These are phyloP conservation scores for Xerocomus amazonicus DNA, from an alignment of 1,284 basidiomycete species.

Conservation along the genomic window DNA sequence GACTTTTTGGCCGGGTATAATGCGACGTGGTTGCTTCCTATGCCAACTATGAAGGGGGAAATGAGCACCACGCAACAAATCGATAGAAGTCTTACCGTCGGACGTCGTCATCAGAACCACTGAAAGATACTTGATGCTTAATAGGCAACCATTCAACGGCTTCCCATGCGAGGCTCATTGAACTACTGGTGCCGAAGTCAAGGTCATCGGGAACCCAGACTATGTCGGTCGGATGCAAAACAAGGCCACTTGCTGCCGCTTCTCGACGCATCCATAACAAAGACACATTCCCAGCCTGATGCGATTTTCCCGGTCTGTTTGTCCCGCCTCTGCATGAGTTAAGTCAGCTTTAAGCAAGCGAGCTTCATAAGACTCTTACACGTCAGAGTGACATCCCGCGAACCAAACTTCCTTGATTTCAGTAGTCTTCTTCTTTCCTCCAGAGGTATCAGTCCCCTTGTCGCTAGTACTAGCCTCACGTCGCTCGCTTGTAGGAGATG, in stretches of 20 bases:
- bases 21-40: constrained; percentile 6
- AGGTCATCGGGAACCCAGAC: constrained; percentile 13
- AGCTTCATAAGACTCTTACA: constrained; percentile 13
- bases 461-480: too few species aligned
- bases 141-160: constrained; percentile 14
- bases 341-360: neutral
- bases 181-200: constrained; percentile 12
- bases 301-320: neutral
- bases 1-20: constrained; percentile 17
- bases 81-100: constrained; percentile 9
- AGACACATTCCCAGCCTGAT: constrained; percentile 14
- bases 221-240: constrained; percentile 9
- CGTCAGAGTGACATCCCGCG: constrained; percentile 24
- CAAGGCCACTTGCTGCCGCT: constrained; percentile 9
- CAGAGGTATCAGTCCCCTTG: too few species aligned
- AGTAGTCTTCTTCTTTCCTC: neutral
- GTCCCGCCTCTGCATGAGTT: constrained; percentile 8
- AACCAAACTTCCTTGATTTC: constrained; percentile 27
- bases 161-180: constrained; percentile 13
- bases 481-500: too few species aligned
- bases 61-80: constrained; percentile 1
- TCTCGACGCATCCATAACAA: constrained; percentile 20
- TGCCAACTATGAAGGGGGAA: constrained; percentile 13
- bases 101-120: constrained; percentile 4
- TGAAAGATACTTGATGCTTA: constrained; percentile 11